phyloP scores from a whole-genome alignment of 345 rosid genomes.

The rapeseed (Brassica napus) region Da-Ae NC_063446.1:12444001-12444500 shows the following conservation, averaged over 20 bases:
- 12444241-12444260: constrained; percentile 97
- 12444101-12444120: constrained; percentile 78
- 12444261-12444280: constrained; percentile 94
- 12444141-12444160: constrained; percentile 89
- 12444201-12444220: constrained; percentile 91
- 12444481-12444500: background rate
- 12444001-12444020: constrained; percentile 86
- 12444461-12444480: too few species aligned
- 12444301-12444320: constrained; percentile 90
- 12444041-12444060: constrained; percentile 74
- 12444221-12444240: constrained; percentile 94
- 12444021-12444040: constrained; percentile 86
- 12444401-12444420: constrained; percentile 92
- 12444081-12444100: constrained; percentile 86
- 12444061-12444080: constrained; percentile 70
- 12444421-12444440: background rate
- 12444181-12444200: constrained; percentile 79
- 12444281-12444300: constrained; percentile 91
- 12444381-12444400: constrained; percentile 98
- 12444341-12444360: constrained; percentile 81
- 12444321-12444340: constrained; percentile 87
- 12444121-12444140: constrained; percentile 94
- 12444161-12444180: constrained; percentile 91
- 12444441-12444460: background rate
- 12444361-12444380: constrained; percentile 82